Evolutionary conservation across 2,329 filamentous ascomycete species (phyloP).

Genomic region (Venturiaceae sp.): DNA sequence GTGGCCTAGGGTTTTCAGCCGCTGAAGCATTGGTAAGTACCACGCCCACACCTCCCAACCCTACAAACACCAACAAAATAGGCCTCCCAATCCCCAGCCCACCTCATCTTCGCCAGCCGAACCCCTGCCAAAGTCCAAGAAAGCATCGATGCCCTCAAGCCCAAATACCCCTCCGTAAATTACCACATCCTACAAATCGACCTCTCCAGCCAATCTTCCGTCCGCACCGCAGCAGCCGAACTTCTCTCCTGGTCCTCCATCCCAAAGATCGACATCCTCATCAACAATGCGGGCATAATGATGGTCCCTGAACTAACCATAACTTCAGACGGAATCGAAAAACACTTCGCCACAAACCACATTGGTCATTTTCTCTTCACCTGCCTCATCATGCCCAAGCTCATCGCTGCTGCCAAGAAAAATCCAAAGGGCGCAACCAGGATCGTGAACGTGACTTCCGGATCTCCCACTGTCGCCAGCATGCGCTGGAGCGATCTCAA

Average conservation of each 20-base stretch:
- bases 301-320: slow-evolving; percentile 18
- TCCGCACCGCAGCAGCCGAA: slow-evolving; percentile 24
- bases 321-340: background rate
- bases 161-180: no score
- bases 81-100: no score
- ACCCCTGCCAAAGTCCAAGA: no score
- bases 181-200: slow-evolving; percentile 24
- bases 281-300: slow-evolving; percentile 38
- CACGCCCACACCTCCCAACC: background rate
- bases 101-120: no score
- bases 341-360: slow-evolving; percentile 6
- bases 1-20: background rate
- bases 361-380: slow-evolving; percentile 11
- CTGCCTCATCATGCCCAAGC: slow-evolving; percentile 14
- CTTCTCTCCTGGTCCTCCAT: slow-evolving; percentile 24
- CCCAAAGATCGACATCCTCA: slow-evolving; percentile 27
- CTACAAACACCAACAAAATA: no score
- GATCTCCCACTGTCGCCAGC: background rate
- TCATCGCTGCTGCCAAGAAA: background rate
- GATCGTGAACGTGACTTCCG: slow-evolving; percentile 4
- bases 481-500: slow-evolving; percentile 5
- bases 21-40: background rate
- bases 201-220: slow-evolving; percentile 24
- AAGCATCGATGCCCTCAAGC: no score
- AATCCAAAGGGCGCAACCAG: background rate